Evolutionary conservation across 2,329 filamentous ascomycete species (phyloP).

Genomic region (Cytospora chrysosperma): DNA sequence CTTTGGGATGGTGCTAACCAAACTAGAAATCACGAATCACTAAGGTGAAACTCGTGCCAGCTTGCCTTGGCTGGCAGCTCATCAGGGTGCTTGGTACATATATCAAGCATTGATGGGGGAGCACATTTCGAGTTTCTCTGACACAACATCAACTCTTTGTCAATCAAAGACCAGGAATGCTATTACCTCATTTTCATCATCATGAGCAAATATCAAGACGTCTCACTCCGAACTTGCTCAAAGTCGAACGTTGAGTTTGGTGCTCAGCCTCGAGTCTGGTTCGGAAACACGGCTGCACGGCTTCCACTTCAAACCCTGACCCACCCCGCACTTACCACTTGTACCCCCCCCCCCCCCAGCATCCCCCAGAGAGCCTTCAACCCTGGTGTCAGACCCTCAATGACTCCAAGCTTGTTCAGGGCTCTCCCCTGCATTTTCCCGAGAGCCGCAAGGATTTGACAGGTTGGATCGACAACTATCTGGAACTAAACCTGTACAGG

Average conservation of each 20-base stretch:
- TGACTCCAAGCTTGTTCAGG: neutral
- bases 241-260: neutral
- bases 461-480: slow-evolving; percentile 14
- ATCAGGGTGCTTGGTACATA: neutral
- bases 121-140: slow-evolving; percentile 8
- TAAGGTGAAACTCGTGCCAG: slow-evolving; percentile 1
- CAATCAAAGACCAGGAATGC: neutral
- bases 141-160: slow-evolving; percentile 15
- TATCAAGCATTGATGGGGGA: neutral
- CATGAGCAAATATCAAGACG: slow-evolving; percentile 14
- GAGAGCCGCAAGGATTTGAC: slow-evolving; percentile 15
- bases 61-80: neutral
- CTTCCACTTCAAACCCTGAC: neutral
- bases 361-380: neutral
- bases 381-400: slow-evolving; percentile 2
- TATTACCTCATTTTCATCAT: slow-evolving; percentile 24
- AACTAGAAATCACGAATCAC: slow-evolving; percentile 18
- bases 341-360: neutral
- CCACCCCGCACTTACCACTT: too few species aligned
- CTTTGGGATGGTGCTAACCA: slow-evolving; percentile 15
- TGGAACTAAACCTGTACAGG: neutral
- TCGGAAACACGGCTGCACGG: neutral
- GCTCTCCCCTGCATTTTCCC: slow-evolving; percentile 6
- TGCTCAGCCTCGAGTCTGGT: neutral
- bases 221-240: neutral